Conservation (phyloP, 2,329 filamentous ascomycete genomes). For the Zymoseptoria brevis region DNA sequence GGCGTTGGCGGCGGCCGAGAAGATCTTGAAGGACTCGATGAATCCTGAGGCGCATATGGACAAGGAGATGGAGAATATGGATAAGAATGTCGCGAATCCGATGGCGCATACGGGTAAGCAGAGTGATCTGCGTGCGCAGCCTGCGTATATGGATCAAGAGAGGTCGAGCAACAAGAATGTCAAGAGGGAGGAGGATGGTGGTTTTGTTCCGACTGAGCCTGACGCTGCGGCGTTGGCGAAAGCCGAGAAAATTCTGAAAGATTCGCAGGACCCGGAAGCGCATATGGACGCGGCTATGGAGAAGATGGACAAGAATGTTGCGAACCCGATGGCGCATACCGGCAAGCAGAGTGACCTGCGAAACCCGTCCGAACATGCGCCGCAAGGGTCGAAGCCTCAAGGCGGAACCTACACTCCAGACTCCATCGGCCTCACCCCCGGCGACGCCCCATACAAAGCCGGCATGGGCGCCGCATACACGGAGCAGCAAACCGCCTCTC, state of each 20-base stretch:
- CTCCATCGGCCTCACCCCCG: neutral
- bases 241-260: neutral
- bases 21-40: neutral
- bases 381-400: neutral
- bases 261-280: neutral
- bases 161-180: neutral
- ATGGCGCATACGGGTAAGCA: neutral
- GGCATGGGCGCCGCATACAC: neutral
- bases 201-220: neutral
- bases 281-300: neutral
- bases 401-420: neutral
- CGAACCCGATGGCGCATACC: neutral
- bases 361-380: neutral
- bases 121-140: neutral
- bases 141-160: neutral
- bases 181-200: neutral
- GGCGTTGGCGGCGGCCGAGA: neutral
- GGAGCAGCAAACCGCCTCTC: conserved; percentile 2
- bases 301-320: neutral
- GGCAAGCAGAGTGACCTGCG: neutral
- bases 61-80: neutral
- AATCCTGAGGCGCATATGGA: neutral
- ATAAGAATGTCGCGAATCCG: neutral
- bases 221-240: neutral
- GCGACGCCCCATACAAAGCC: conserved; percentile 1